Evolutionary conservation across 2,329 filamentous ascomycete species (phyloP).

Genomic region (Cordyceps farinosa): DNA sequence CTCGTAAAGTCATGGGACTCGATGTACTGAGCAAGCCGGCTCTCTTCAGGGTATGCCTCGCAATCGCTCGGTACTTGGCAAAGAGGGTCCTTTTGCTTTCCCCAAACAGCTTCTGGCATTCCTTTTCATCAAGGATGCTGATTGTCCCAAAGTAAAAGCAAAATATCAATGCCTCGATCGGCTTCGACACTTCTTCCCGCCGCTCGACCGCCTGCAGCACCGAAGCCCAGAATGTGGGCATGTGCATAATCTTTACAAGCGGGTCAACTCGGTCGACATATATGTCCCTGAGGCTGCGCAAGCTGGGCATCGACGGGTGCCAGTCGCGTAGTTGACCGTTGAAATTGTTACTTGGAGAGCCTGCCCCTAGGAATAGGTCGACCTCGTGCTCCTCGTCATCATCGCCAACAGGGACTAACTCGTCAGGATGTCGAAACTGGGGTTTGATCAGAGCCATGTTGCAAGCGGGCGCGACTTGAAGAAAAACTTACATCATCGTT

Average conservation of each 20-base stretch:
- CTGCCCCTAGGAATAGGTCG: conserved; percentile 5
- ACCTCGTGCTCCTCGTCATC: conserved; percentile 1
- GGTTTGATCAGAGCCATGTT: background rate
- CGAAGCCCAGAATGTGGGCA: conserved; percentile 29
- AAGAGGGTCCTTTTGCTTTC: conserved; percentile 29
- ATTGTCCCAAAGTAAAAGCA: conserved; percentile 37
- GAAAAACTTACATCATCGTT: conserved; percentile 55
- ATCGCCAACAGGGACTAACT: background rate
- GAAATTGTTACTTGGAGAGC: background rate
- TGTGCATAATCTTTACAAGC: conserved; percentile 38
- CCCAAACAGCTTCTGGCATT: conserved; percentile 29
- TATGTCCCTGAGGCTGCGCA: conserved; percentile 17
- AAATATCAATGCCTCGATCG: conserved; percentile 34
- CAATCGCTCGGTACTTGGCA: conserved; percentile 27
- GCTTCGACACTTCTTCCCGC: conserved; percentile 33
- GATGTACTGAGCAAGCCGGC: conserved; percentile 37
- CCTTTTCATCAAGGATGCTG: conserved; percentile 28
- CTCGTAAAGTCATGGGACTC: conserved; percentile 34
- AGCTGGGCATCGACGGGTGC: background rate
- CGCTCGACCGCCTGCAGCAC: conserved; percentile 4
- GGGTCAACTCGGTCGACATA: conserved; percentile 37
- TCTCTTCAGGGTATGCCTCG: conserved; percentile 33
- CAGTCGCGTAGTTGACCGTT: background rate
- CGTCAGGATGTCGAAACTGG: conserved; percentile 12
- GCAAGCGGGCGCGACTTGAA: background rate